Evolutionary conservation across 2,329 filamentous ascomycete species (phyloP), one percentile per base, ranked within the genome.

Genomic region (Colletotrichum somersetense): DNA sequence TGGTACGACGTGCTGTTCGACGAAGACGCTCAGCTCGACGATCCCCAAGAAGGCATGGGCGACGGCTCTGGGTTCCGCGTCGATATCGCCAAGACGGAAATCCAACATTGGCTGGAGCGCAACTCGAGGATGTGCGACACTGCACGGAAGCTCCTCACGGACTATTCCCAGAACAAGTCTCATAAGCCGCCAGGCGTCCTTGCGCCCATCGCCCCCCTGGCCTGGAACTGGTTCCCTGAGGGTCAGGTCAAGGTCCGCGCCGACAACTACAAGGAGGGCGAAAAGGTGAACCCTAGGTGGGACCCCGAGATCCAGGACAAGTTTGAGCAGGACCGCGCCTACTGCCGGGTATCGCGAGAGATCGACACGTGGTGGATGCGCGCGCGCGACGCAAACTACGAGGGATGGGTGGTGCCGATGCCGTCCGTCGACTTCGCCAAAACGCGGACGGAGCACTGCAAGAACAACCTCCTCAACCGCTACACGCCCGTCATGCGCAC

Each of bases 1-100:
- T 92, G 90, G 90, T 89, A 88, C 67, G 88, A 90, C 66, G 88
- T 91, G 38, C 81, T 92, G 10, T 91, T 91, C 66, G 89, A 92
- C 66, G 89, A 89, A 40, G 85, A 87, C 40, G 83, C 83, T 8
- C 81, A 81, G 3, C 80, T 83, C 40, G 83, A 83, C 11, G 83
- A 84, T 57, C 84, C 86, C 2, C 86, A 89, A 48, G 88, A 91
- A 67, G 81, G 81, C 2, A 80, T 87, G n/a, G 81, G 84, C 40
- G 86, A 89, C 65, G 84, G 85, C 56, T 84, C 85, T 14, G 86
- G 86, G 10, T 88, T 91, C 72, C 84, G 87, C 38, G 84, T 88
- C 12, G 84, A 89, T 56, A 81, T 88, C 38, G 88, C 90, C n/a
- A 89, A 89, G 75, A 82, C 85, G 38, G 89, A 92, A 75, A 86